Evolutionary conservation across 345 rosid genomes (phyloP).

Genomic region (Camelina sativa): DNA sequence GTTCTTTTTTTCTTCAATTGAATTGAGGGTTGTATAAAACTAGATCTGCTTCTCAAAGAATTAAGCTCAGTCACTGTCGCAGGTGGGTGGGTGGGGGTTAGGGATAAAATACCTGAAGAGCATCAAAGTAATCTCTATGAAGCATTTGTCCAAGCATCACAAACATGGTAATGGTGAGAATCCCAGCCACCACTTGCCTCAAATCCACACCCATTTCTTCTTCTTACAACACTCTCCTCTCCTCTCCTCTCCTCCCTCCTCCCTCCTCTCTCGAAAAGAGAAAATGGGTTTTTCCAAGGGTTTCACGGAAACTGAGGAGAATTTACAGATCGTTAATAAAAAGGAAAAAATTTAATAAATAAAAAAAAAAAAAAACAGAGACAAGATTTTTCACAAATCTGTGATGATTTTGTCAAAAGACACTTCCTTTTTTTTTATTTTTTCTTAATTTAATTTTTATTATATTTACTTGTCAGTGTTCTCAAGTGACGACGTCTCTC

Average conservation of each 20-base stretch:
- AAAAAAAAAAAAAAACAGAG: not conserved
- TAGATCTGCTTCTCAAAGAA: slow-evolving; percentile 32
- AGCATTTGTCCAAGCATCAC: slow-evolving; percentile 93
- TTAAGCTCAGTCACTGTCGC: slow-evolving; percentile 27
- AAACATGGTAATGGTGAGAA: slow-evolving; percentile 83
- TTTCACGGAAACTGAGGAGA: slow-evolving; percentile 41
- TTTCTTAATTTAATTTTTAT: not conserved
- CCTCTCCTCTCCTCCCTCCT: too few species aligned
- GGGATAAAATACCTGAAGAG: slow-evolving; percentile 52
- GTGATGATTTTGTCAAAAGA: slow-evolving; percentile 40
- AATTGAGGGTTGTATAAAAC: not conserved
- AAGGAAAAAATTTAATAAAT: not conserved
- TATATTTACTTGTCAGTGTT: slow-evolving; percentile 15
- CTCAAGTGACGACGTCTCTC: slow-evolving; percentile 3
- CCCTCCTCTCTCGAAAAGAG: not conserved
- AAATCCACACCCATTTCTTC: slow-evolving; percentile 76
- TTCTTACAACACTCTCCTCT: slow-evolving; percentile 1
- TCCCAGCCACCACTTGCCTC: slow-evolving; percentile 90
- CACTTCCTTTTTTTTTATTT: too few species aligned
- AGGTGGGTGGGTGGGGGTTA: not conserved
- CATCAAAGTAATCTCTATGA: slow-evolving; percentile 85
- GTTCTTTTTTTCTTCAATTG: not conserved
- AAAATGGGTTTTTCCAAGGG: slow-evolving; percentile 18
- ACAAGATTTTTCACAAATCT: slow-evolving; percentile 36
- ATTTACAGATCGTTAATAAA: not conserved